Evolutionary conservation across 139 green algal genomes (phyloP).

Genomic region (Prasinococcaceae sp.): DNA sequence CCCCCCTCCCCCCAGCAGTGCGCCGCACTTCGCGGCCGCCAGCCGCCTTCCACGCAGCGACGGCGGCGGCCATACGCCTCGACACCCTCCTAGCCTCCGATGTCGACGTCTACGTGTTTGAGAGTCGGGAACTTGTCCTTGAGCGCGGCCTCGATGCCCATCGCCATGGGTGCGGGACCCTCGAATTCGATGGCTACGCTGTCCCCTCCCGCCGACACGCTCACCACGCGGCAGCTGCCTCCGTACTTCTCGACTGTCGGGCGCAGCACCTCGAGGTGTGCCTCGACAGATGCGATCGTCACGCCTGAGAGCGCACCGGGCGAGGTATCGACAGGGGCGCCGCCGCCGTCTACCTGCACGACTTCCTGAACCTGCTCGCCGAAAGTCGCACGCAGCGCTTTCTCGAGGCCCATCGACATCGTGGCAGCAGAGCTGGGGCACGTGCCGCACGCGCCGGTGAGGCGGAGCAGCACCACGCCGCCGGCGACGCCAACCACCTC

Average conservation of each 20-base stretch:
- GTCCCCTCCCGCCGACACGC: constrained; percentile 25
- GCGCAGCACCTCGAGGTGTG: constrained; percentile 66
- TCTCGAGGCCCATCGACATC: constrained; percentile 91
- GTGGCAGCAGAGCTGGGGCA: constrained; percentile 66
- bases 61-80: too few relatives aligned
- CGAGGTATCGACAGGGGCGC: not conserved
- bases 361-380: constrained; percentile 25
- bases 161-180: constrained; percentile 19
- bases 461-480: constrained; percentile 52
- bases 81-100: too few relatives aligned
- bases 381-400: constrained; percentile 7
- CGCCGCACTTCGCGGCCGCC: too few relatives aligned
- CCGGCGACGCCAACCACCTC: constrained; percentile 58
- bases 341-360: constrained; percentile 30
- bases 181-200: constrained; percentile 33
- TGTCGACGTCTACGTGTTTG: too few relatives aligned
- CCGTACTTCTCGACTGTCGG: constrained; percentile 56
- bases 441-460: constrained; percentile 67
- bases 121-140: constrained; percentile 39
- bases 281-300: constrained; percentile 18
- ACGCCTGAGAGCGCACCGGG: not conserved
- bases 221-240: constrained; percentile 55
- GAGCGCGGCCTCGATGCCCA: constrained; percentile 44
- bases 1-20: too few relatives aligned
- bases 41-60: too few relatives aligned